Base-by-base conservation (phyloP, 2,329 filamentous ascomycete genomes). In the Didymella pomorum region DNA sequence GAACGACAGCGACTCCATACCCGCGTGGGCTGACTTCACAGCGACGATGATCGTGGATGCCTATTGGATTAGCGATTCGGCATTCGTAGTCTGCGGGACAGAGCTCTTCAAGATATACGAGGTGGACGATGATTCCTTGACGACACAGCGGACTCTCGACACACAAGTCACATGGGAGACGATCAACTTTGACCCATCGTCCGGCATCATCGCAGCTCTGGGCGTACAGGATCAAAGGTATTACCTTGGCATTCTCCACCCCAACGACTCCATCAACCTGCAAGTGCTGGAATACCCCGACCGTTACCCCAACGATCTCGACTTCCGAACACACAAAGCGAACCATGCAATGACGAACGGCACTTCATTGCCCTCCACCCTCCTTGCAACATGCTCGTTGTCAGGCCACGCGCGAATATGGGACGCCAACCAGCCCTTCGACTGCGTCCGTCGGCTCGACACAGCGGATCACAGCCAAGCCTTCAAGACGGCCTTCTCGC, bases 51-150 rank as follows among this genome's bases (percentile, higher is more conserved):
- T 81, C 1, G 70, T 77, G 25, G 80, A 82, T 56, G 80, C 78
- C 1, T 73, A 75, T 12, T 82, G 80, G 80, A 77, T 77, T 39
- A 76, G 69, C 43, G 75, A 79, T 14, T 73, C 76, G 3, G 71
- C 71, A 2, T 81, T 83, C 59, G 71, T 79, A 10, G 78, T 81
- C 11, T 80, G 78, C 52, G 80, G 80, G 11, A 75, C 76, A 9
- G 68, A 75, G 21, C 66, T 77, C 3, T 72, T 79, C 51, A 73
- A 76, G 25, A 69, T 76, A 4, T 79, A 78, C 65, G 69, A 77
- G 18, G 69, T 79, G 21, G 64, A 61, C 26, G 66, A 62, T 25
- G 68, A 75, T 0, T 49, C 60, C 1, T 31, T 76, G 21, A 68
- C 63, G 1, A 65, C 68, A 14, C 71, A 72, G 51, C 71, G 68